A percentile compares a stretch with the other conserved stretches of the same genome.
phyloP scores from a whole-genome alignment of 257 asterid genomes.

The Mitragyna speciosa region DNA sequence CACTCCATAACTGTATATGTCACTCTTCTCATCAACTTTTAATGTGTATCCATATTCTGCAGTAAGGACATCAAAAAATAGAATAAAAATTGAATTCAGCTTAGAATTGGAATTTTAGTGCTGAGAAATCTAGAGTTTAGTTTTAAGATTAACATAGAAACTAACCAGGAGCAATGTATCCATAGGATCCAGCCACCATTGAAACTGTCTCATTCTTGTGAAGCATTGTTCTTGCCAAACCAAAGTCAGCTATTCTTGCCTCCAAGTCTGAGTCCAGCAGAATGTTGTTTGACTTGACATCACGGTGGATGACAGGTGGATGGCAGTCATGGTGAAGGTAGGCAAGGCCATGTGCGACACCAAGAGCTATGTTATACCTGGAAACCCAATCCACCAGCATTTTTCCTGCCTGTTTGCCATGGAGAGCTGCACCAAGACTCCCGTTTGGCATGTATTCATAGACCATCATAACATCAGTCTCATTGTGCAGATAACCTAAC shows the following conservation, averaged over 20 bases:
- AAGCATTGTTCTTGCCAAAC: slow-evolving; percentile 68
- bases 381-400: slow-evolving; percentile 75
- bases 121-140: not conserved
- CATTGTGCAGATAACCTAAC: slow-evolving; percentile 68
- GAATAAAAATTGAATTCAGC: not conserved
- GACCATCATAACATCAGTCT: slow-evolving; percentile 66
- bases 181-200: slow-evolving; percentile 88
- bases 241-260: slow-evolving; percentile 81
- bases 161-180: slow-evolving; percentile 87
- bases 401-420: slow-evolving; percentile 53
- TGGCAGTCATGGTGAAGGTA: slow-evolving; percentile 83
- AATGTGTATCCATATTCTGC: slow-evolving; percentile 81
- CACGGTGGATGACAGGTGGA: slow-evolving; percentile 77
- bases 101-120: not conserved
- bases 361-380: slow-evolving; percentile 74
- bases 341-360: slow-evolving; percentile 74
- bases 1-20: slow-evolving; percentile 77
- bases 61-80: not conserved
- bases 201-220: slow-evolving; percentile 65
- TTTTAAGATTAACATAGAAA: not conserved
- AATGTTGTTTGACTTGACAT: slow-evolving; percentile 72
- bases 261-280: slow-evolving; percentile 59
- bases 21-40: slow-evolving; percentile 84
- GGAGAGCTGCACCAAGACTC: slow-evolving; percentile 66
- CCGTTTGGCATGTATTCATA: slow-evolving; percentile 83